Evolutionary conservation across 2,329 filamentous ascomycete genomes (phyloP).

Genomic region (Diaporthe batatas): DNA sequence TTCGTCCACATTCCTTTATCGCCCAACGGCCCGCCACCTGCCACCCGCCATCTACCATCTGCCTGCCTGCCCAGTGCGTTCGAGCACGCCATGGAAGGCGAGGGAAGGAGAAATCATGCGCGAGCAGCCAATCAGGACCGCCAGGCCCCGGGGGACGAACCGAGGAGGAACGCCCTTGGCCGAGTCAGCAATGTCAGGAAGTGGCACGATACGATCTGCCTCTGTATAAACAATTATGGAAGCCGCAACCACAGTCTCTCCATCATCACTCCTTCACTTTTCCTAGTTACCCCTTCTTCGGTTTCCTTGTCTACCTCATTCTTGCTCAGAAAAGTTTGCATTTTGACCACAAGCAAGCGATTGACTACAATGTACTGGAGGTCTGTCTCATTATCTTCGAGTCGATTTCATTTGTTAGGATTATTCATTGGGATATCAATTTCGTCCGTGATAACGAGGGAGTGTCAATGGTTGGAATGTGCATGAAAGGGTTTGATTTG

Average conservation of each 20-base stretch:
- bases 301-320: slow-evolving; percentile 3
- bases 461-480: not conserved
- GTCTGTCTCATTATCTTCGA: slow-evolving; percentile 14
- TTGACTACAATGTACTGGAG: slow-evolving; percentile 27
- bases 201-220: slow-evolving; percentile 40
- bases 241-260: slow-evolving; percentile 38
- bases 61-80: not conserved
- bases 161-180: not conserved
- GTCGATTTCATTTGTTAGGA: slow-evolving; percentile 25
- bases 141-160: not conserved
- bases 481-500: not conserved
- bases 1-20: slow-evolving; percentile 20
- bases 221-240: slow-evolving; percentile 43
- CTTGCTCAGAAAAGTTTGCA: slow-evolving; percentile 23
- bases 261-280: slow-evolving; percentile 26
- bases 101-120: not conserved
- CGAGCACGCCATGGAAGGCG: slow-evolving; percentile 2
- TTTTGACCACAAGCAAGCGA: slow-evolving; percentile 31
- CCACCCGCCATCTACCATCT: not conserved
- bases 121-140: not conserved
- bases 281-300: not conserved
- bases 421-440: slow-evolving; percentile 14
- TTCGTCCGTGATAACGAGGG: slow-evolving; percentile 1
- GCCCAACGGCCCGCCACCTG: slow-evolving; percentile 3
- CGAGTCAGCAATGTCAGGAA: not conserved